phyloP scores from a whole-genome alignment of 495 filamentous ascomycete genomes.

The Penicillium herquei region DNA sequence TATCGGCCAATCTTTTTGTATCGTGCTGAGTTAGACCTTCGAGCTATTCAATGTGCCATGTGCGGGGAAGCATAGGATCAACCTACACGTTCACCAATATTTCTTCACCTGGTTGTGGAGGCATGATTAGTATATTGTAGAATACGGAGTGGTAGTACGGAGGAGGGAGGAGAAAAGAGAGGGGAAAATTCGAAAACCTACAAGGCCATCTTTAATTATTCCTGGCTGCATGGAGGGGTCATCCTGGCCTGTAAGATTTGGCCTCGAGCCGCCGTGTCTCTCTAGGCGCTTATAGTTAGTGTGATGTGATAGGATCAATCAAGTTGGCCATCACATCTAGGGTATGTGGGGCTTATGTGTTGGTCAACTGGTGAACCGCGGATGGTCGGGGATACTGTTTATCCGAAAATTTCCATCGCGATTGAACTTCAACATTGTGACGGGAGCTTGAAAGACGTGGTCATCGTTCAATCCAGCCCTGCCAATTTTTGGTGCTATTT shows the following conservation, averaged over 20 bases:
- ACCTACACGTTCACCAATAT: slow-evolving; percentile 76
- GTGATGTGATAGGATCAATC: slow-evolving; percentile 21
- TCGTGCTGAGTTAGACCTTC: slow-evolving; percentile 3
- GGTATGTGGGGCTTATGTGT: slow-evolving; percentile 8
- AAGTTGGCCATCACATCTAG: slow-evolving; percentile 7
- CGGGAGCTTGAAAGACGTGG: neutral
- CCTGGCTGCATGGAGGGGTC: slow-evolving; percentile 20
- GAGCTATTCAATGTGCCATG: neutral
- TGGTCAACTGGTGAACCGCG: slow-evolving; percentile 7
- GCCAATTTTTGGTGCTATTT: neutral
- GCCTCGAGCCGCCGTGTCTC: slow-evolving; percentile 20
- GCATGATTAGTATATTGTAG: slow-evolving; percentile 53
- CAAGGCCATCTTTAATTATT: slow-evolving; percentile 13
- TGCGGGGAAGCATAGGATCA: slow-evolving; percentile 22
- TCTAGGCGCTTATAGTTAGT: slow-evolving; percentile 24
- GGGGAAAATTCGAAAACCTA: slow-evolving; percentile 7
- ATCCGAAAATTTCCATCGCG: slow-evolving; percentile 46
- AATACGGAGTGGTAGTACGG: neutral
- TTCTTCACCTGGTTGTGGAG: slow-evolving; percentile 74
- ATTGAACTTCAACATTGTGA: slow-evolving; percentile 4
- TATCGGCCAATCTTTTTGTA: slow-evolving; percentile 70
- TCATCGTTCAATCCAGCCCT: neutral
- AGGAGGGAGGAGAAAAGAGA: neutral
- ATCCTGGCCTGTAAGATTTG: slow-evolving; percentile 14
- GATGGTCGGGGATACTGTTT: slow-evolving; percentile 31